Evolutionary conservation across 495 filamentous ascomycete species (phyloP).

Genomic region (Collariella sp.): DNA sequence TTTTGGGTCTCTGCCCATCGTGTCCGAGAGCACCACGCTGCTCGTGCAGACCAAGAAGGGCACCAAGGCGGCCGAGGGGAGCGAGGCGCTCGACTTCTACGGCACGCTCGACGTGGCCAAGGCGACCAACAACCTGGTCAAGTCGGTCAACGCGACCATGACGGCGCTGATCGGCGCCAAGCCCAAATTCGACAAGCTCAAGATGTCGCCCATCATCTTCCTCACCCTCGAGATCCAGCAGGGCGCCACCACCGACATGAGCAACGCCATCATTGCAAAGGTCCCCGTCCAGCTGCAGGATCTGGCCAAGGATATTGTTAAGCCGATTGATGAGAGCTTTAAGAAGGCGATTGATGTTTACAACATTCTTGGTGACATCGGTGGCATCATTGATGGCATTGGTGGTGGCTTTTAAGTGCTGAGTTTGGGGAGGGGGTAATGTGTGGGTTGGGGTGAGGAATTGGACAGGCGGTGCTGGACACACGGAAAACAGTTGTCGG

Average conservation of each 20-base stretch:
- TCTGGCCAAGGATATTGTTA: slow-evolving; percentile 19
- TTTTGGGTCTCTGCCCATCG: slow-evolving; percentile 22
- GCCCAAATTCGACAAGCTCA: slow-evolving; percentile 27
- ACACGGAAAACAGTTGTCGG: too few relatives aligned
- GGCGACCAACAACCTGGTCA: slow-evolving; percentile 17
- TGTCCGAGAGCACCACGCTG: slow-evolving; percentile 21
- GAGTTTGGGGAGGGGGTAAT: neutral
- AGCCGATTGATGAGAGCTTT: slow-evolving; percentile 24
- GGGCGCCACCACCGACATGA: slow-evolving; percentile 26
- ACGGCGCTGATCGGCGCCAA: slow-evolving; percentile 23
- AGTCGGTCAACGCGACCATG: slow-evolving; percentile 21
- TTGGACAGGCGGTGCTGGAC: too few relatives aligned
- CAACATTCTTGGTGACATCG: slow-evolving; percentile 8
- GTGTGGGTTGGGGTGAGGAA: too few relatives aligned
- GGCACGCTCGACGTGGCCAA: slow-evolving; percentile 22
- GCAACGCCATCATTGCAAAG: slow-evolving; percentile 25
- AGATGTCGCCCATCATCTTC: slow-evolving; percentile 27
- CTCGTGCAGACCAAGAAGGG: slow-evolving; percentile 26
- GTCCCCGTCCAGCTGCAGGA: slow-evolving; percentile 24
- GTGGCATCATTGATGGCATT: too few relatives aligned
- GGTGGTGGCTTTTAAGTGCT: neutral
- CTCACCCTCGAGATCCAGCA: slow-evolving; percentile 28
- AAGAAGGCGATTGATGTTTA: slow-evolving; percentile 23
- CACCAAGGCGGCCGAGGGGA: slow-evolving; percentile 20
- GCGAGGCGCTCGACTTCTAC: slow-evolving; percentile 11